Evolutionary conservation across 2,329 filamentous ascomycete species (phyloP).

Genomic region (Monilinia vaccinii-corymbosi): DNA sequence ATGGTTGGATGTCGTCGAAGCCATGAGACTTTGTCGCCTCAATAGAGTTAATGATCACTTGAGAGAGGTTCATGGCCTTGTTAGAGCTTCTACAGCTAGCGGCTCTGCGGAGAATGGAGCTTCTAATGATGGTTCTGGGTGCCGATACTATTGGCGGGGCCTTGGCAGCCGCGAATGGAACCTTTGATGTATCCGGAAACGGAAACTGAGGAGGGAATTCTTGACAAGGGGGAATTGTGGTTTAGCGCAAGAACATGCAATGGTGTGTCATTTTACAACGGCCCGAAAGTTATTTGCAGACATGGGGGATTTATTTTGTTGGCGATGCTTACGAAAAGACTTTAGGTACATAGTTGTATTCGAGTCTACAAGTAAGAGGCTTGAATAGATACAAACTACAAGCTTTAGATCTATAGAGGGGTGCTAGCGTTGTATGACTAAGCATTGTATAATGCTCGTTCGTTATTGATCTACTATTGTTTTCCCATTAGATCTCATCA

Average conservation of each 20-base stretch:
- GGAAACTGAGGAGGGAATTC: background rate
- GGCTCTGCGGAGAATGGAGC: background rate
- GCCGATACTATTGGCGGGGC: no score
- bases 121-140: background rate
- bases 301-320: background rate
- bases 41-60: conserved; percentile 1
- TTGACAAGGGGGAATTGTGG: background rate
- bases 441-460: no score
- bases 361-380: no score
- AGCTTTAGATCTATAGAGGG: no score
- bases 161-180: background rate
- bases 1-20: background rate
- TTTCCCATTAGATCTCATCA: no score
- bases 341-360: no score
- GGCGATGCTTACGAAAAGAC: background rate
- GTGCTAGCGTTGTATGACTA: no score
- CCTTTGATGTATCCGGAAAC: background rate
- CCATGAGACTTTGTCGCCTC: background rate
- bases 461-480: no score
- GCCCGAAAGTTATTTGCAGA: background rate
- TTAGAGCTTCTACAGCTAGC: background rate
- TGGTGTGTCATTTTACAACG: background rate
- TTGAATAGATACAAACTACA: no score
- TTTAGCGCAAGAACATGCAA: background rate
- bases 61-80: background rate